Base-by-base conservation (phyloP, 805 yeast species). In the Kazachstania taianensis region DNA sequence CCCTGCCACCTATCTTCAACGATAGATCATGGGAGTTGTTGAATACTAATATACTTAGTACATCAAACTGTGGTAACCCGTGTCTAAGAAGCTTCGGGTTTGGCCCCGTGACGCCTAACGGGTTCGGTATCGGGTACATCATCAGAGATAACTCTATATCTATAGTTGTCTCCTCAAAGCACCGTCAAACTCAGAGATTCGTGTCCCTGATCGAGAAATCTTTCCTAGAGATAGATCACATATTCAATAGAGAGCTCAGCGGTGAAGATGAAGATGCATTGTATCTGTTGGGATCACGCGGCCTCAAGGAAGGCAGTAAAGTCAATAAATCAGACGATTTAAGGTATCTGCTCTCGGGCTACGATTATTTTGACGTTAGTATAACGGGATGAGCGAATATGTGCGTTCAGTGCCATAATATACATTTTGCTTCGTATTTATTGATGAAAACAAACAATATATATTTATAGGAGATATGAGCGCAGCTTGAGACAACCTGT, bases 1-100 rank as follows among this genome's bases (percentile, higher is more conserved):
- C 66, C 17, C 63, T 84, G 33, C 96, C 96, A 5, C 63, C 76
- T 5, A 70, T 86, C 10, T 86, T 85, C 61, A 80, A 82, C 1
- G 94, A 86, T 57, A 65, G 73, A 7, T 94, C 95, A 20, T 86
- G 96, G 96, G 84, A 79, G 48, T 74, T 76, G 52, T 61, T 86
- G 40, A 84, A 84, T 59, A 81, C 78, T 45, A 80, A 89, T 5
- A 70, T 85, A 15, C 63, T 86, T 18, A 81, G 94, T 10, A 81
- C 92, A 5, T 77, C 87, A 13, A 86, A 86, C 58, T 86, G 96
- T 63, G 96, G 96, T 26, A 86, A 86, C 55, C 94, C 94, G 5
- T 81, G 94, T 1, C 66, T 86, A 39, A 77, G 81, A 43, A 66
- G 80, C 33, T 86, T 86, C 63, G 96, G 96, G 0, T 86, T 86